Percentiles rank a stretch among this genome's conserved stretches.
Conservation (phyloP, 2,329 filamentous ascomycete species). For the Arthrobotrys conoides region DNA sequence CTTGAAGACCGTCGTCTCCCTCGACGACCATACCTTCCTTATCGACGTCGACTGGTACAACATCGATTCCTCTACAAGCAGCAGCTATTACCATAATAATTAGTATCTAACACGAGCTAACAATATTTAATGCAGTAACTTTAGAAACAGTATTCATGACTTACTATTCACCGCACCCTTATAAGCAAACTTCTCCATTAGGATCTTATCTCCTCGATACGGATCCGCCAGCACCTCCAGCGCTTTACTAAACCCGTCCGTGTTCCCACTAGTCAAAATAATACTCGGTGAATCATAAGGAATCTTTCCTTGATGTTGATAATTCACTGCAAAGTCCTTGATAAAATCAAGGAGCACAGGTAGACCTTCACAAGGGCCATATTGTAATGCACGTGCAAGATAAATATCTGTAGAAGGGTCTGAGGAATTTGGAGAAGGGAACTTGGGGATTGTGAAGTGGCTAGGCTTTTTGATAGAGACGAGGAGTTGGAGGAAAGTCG, state of each 20-base stretch:
- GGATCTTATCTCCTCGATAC: conserved; percentile 78
- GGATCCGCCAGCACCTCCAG: conserved; percentile 81
- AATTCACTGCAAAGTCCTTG: conserved; percentile 80
- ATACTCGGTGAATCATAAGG: conserved; percentile 71
- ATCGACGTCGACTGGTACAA: conserved; percentile 82
- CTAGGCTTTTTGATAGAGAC: conserved; percentile 65
- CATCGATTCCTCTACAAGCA: conserved; percentile 78
- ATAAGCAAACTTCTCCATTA: conserved; percentile 86
- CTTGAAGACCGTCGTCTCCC: conserved; percentile 80
- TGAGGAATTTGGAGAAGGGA: conserved; percentile 68
- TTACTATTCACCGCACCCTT: conserved; percentile 77
- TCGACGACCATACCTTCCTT: conserved; percentile 81
- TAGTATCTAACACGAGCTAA: neutral
- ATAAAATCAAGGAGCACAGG: conserved; percentile 83
- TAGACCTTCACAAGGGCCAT: conserved; percentile 85
- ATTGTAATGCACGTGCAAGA: conserved; percentile 81
- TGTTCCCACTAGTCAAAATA: conserved; percentile 83
- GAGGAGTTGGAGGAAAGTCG: conserved; percentile 65
- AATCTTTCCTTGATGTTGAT: conserved; percentile 82
- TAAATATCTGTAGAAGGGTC: conserved; percentile 77
- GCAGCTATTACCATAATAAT: conserved; percentile 68
- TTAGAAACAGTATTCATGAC: neutral
- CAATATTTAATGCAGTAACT: neutral
- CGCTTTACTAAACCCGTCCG: conserved; percentile 86
- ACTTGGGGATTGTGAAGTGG: conserved; percentile 81